Base-by-base conservation (phyloP, 2,329 filamentous ascomycete species). In the Penicillium verrucosum region DNA sequence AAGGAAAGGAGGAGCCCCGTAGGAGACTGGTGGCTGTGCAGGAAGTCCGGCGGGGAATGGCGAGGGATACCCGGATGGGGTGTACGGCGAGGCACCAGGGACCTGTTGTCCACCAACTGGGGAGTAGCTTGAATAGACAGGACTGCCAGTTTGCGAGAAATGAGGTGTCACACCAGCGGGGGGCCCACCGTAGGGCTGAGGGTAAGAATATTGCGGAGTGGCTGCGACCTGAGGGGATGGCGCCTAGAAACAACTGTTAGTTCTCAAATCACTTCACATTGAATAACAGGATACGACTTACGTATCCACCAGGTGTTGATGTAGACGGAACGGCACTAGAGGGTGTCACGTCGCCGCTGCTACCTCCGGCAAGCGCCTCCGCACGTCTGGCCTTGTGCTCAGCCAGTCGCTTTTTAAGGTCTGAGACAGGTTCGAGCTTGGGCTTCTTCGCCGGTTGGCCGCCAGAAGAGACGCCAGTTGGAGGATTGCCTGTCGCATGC, bases 401-500 rank as follows among this genome's bases (percentile, higher is more conserved):
- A 9, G 89, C 89, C 56, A 96, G 76, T 51, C 92, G 83, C 75
- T 86, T 85, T 79, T 93, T 92, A 58, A 97, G 77, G 68, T 95
- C 90, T 16, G 89, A 87, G 0, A 88, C 71, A 5, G 84, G 83
- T 77, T 96, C 90, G 6, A 90, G 79, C 78, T 90, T 85, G 1
- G 86, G 84, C 59, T 86, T 86, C 72, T 90, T 88, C 37, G 77
- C 74, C 16, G 73, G 71, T 25, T 68, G 65, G 37, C 78, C 80
- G 57, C 74, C 72, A 43, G 70, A 71, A 3, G 71, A 69, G 46
- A 82, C 80, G 2, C 89, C 88, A 0, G 89, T 85, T 18, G 88
- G 84, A 3, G 90, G 89, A 69, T 97, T 96, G 36, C 92, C 93
- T 1, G 92, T 96, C 9, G 85, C 83, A 47, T 88, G 86, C 64